Conservation (phyloP, 2,329 filamentous ascomycete genomes). For the Tolypocladium endophyticum region DNA sequence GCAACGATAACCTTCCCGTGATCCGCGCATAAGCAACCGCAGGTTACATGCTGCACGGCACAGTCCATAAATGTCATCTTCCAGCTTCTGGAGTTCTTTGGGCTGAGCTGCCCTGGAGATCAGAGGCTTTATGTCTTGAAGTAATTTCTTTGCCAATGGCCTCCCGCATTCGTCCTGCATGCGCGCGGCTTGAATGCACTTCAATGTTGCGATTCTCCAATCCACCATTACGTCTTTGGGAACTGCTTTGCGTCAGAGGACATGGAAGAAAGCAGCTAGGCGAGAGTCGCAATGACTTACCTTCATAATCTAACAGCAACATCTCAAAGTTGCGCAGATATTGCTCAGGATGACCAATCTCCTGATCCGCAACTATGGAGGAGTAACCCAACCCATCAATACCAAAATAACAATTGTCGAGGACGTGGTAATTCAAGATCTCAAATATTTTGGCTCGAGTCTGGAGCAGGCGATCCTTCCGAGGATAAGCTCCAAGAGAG, state of each 20-base stretch:
- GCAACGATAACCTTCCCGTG: background rate
- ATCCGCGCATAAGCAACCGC: background rate
- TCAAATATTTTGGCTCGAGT: background rate
- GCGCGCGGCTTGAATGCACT: background rate
- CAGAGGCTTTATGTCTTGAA: background rate
- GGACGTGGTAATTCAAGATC: background rate
- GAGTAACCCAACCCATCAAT: background rate
- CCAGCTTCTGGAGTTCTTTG: background rate
- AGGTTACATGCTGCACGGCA: background rate
- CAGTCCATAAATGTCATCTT: background rate
- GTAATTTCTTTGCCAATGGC: background rate
- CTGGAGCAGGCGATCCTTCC: background rate
- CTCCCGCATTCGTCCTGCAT: background rate
- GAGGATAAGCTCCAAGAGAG: background rate
- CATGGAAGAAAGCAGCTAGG: background rate
- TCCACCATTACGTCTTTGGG: background rate
- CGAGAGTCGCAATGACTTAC: background rate
- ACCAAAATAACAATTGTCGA: background rate
- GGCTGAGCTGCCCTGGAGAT: background rate
- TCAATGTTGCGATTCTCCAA: background rate
- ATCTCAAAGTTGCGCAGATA: background rate
- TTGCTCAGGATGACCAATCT: background rate
- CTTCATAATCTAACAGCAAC: background rate
- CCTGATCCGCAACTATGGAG: background rate
- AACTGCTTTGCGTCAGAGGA: background rate